Evolutionary conservation across 139 green algal species (phyloP).

Genomic region (Chlamydomonas applanata): DNA sequence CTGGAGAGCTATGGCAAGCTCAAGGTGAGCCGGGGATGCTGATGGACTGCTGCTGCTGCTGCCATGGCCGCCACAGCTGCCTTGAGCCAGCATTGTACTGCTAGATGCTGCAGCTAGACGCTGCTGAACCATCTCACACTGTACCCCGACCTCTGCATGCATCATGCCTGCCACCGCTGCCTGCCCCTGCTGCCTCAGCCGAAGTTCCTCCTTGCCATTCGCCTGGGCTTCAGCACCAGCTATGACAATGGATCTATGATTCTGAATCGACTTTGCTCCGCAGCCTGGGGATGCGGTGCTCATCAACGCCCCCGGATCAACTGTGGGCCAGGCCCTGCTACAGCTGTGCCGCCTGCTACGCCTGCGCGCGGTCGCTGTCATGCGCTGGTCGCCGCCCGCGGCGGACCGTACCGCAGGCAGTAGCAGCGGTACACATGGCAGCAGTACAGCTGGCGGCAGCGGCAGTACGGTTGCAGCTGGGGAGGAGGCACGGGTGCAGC

Average conservation of each 20-base stretch:
- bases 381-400: conserved; percentile 1
- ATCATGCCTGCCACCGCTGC: no score
- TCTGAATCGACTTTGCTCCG: not conserved
- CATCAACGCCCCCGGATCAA: conserved; percentile 84
- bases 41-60: not conserved
- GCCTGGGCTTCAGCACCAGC: no score
- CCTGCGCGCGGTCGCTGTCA: conserved; percentile 59
- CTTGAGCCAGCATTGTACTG: no score
- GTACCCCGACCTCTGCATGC: no score
- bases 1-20: conserved; percentile 74
- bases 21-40: conserved; percentile 48
- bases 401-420: not conserved
- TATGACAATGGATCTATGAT: no score
- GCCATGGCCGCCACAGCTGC: no score
- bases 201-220: no score
- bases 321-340: conserved; percentile 76
- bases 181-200: no score
- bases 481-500: no score
- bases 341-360: conserved; percentile 82
- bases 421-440: not conserved
- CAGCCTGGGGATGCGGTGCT: conserved; percentile 86
- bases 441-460: not conserved
- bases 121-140: no score
- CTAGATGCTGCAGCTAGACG: not conserved
- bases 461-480: no score